Base-by-base conservation (phyloP, 768 basidiomycete species). In the Leccinellum albellum region DNA sequence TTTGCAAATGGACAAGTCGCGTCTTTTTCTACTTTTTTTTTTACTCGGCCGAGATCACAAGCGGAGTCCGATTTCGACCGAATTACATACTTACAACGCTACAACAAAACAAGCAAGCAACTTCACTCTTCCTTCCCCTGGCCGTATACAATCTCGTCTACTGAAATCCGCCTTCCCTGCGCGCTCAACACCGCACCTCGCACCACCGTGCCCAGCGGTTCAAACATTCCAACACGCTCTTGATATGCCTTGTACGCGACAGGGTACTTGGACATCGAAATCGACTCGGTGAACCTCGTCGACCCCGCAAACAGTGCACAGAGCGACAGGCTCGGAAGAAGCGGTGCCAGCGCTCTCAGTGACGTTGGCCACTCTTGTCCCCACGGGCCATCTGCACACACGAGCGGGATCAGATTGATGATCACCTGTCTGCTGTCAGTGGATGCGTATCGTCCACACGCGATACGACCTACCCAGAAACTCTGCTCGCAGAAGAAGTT, bases 401-500 rank as follows among this genome's bases (percentile, higher is more conserved):
- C 67, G 24, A 90, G 70, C 3, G 88, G 87, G 63, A 91, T 79
- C 33, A 89, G 67, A 32, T 81, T 87, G 59, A 89, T 82, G 54
- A 89, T 80, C 74, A 83, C 78, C 89, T 90, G 63, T 47, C 28
- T 15, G 21, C 50, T 0, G 21, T 65, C 21, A 62, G 55, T 55
- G n/a, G 49, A 46, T 28, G 23, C 23, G 7, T 17, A 8, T 8
- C 20, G 24, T 50, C 13, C 4, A 23, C 20, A 10, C 1, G 7
- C 24, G 20, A 33, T 1, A 21, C 1, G 15, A 75, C 83, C 42
- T 61, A 89, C 88, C 88, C 88, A 95, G 73, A 95, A 93, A 15
- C 75, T 71, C 70, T 95, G 94, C 70, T 98, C 96, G 70, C 90
- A 94, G 1, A 87, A 74, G 69, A 93, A 95, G 71, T 98, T 98